Evolutionary conservation across 306 rosid species (phyloP).

Genomic region (Vigna nakashimae): DNA sequence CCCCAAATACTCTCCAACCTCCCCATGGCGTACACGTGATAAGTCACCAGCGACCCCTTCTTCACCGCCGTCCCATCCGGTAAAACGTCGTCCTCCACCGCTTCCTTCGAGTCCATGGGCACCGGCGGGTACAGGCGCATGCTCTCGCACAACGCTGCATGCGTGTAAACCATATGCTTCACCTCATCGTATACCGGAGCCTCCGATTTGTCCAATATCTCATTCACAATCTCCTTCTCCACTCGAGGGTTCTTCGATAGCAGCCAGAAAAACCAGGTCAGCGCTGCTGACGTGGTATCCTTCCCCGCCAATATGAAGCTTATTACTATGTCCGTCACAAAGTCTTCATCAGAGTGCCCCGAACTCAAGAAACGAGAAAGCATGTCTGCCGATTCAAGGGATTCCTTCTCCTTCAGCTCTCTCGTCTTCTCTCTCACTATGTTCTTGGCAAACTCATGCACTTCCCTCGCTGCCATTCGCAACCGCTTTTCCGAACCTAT

Average conservation of each 20-base stretch:
- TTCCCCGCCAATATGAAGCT: conserved; percentile 73
- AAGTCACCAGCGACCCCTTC: conserved; percentile 67
- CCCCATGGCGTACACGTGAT: conserved; percentile 74
- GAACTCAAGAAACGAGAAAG: conserved; percentile 65
- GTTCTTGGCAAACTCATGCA: conserved; percentile 56
- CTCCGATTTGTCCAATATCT: conserved; percentile 41
- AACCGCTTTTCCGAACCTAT: conserved; percentile 65
- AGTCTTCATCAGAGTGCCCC: conserved; percentile 56
- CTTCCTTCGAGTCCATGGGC: conserved; percentile 59
- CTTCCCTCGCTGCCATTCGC: conserved; percentile 37
- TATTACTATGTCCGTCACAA: conserved; percentile 68
- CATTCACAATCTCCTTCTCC: conserved; percentile 57
- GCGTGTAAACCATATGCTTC: conserved; percentile 71
- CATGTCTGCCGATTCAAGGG: conserved; percentile 56
- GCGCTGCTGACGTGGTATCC: conserved; percentile 68
- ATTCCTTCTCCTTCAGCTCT: conserved; percentile 43
- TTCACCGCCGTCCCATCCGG: conserved; percentile 74
- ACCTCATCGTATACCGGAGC: conserved; percentile 51
- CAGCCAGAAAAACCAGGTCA: conserved; percentile 82
- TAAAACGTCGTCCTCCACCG: conserved; percentile 56
- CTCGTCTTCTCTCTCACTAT: conserved; percentile 60
- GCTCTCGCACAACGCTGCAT: conserved; percentile 83
- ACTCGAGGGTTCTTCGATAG: conserved; percentile 54
- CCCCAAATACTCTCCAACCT: conserved; percentile 69
- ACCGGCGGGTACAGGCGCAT: conserved; percentile 85